These are phyloP conservation scores for Ceratocystis harringtonii DNA, from an alignment of 2,329 filamentous ascomycete genomes.

Conservation along the genomic window DNA sequence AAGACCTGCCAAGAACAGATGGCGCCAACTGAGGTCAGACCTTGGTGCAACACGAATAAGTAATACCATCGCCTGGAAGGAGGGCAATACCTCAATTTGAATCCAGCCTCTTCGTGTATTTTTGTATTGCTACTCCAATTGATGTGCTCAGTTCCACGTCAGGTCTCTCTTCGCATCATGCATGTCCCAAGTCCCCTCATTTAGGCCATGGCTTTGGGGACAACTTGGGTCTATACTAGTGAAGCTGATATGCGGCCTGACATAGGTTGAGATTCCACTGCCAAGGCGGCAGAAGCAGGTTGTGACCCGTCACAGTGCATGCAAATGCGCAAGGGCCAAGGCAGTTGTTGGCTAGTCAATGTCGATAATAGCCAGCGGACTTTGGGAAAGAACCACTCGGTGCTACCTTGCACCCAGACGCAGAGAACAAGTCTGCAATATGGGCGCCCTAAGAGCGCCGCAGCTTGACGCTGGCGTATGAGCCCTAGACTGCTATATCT, in stretches of 20 bases:
- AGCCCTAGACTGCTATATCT: background rate
- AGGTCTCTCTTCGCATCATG: background rate
- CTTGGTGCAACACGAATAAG: background rate
- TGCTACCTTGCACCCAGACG: too few species aligned
- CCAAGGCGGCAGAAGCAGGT: background rate
- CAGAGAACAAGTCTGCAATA: too few species aligned
- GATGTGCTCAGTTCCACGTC: background rate
- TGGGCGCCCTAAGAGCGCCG: too few species aligned
- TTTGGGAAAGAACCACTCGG: background rate
- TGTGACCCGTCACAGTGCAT: background rate
- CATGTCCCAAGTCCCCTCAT: background rate
- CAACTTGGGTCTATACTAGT: background rate
- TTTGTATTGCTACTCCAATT: background rate
- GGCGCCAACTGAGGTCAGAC: background rate
- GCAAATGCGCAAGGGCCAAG: background rate
- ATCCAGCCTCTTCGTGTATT: background rate
- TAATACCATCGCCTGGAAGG: background rate
- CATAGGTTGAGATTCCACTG: background rate
- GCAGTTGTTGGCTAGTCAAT: background rate
- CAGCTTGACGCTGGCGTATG: background rate
- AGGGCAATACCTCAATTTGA: too few species aligned
- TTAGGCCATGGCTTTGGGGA: background rate
- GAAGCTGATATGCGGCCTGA: background rate
- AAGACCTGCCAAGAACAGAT: conserved; percentile 3
- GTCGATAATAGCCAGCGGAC: background rate